Conservation (phyloP, 441 rosid species). For the Erodium trifolium region DNA sequence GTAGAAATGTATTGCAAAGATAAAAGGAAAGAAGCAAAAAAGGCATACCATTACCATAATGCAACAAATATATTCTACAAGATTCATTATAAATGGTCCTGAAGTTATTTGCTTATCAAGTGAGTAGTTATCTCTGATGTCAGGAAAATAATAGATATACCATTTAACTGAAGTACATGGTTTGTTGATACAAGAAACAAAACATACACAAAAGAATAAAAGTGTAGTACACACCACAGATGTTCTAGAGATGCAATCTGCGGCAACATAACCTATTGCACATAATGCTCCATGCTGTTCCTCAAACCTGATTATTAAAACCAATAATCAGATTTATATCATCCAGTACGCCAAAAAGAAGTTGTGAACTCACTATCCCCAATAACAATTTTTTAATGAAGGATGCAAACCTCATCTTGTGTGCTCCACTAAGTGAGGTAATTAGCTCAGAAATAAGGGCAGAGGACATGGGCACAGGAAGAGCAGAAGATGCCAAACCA, state of each 20-base stretch:
- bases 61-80: neutral
- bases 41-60: too few species aligned
- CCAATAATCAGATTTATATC: constrained; percentile 15
- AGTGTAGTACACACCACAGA: constrained; percentile 51
- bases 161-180: neutral
- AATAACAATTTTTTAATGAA: neutral
- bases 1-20: too few species aligned
- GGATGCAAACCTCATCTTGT: constrained; percentile 53
- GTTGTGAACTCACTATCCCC: constrained; percentile 7
- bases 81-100: neutral
- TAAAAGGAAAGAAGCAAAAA: too few species aligned
- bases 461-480: constrained; percentile 44
- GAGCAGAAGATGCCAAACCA: constrained; percentile 86
- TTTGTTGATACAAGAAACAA: neutral
- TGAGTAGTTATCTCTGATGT: constrained; percentile 1
- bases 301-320: constrained; percentile 59
- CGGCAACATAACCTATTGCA: constrained; percentile 71
- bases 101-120: neutral
- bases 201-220: constrained; percentile 1
- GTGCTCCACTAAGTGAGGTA: constrained; percentile 37
- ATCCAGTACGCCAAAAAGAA: neutral
- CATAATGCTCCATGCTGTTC: constrained; percentile 69
- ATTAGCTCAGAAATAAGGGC: constrained; percentile 58
- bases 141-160: neutral
- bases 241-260: constrained; percentile 50